Percentiles rank a stretch among this genome's conserved stretches.
Evolutionary conservation across 805 yeast species (phyloP).

Genomic region (Teunomyces kruisii): DNA sequence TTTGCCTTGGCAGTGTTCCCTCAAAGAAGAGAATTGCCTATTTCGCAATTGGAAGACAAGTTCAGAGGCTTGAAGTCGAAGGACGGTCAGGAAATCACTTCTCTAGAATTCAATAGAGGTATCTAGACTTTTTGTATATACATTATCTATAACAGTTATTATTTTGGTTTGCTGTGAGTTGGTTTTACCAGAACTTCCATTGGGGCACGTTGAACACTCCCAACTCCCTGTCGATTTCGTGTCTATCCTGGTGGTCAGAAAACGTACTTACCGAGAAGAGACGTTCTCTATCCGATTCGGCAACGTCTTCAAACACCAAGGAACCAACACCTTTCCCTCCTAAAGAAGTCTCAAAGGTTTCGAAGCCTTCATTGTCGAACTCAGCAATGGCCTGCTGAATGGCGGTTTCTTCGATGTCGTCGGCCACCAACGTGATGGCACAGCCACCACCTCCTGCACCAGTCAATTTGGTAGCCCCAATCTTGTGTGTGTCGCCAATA

Average conservation of each 20-base stretch:
- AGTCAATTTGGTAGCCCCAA: constrained; percentile 91
- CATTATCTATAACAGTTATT: not conserved
- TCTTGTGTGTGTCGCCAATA: constrained; percentile 56
- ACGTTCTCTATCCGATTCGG: constrained; percentile 9
- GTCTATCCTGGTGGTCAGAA: constrained; percentile 37
- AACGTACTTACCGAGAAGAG: constrained; percentile 37
- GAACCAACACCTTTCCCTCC: constrained; percentile 91
- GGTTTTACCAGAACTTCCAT: constrained; percentile 70
- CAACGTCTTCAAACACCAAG: constrained; percentile 17
- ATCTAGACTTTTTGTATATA: constrained; percentile 47
- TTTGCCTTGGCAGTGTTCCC: constrained; percentile 97
- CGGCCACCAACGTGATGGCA: constrained; percentile 79
- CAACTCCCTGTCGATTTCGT: constrained; percentile 47
- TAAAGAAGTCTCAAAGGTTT: constrained; percentile 72
- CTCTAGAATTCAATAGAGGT: constrained; percentile 90
- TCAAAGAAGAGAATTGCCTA: constrained; percentile 68
- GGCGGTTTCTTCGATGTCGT: constrained; percentile 33
- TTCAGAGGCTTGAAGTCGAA: constrained; percentile 61
- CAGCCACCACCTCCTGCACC: constrained; percentile 99
- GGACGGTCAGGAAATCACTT: constrained; percentile 54
- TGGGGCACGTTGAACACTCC: constrained; percentile 42
- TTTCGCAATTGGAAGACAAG: constrained; percentile 59
- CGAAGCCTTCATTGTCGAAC: constrained; percentile 54
- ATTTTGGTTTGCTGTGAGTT: no score
- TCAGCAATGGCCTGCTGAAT: constrained; percentile 36